Evolutionary conservation across 2,329 filamentous ascomycete genomes (phyloP).

Genomic region (Xylaria polymorpha): DNA sequence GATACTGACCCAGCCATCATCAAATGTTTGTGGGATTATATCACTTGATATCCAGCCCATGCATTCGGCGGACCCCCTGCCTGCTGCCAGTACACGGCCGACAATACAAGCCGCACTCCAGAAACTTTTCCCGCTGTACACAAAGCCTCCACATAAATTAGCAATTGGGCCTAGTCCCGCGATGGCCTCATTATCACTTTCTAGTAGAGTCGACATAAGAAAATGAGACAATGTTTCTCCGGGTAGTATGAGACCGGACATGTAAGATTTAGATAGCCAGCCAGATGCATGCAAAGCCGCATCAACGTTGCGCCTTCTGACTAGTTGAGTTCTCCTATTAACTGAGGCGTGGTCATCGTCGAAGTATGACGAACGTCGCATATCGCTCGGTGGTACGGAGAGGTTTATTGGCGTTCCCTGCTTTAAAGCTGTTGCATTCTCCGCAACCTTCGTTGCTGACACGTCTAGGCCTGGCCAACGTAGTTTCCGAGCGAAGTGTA

Average conservation of each 20-base stretch:
- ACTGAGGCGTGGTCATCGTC: constrained; percentile 46
- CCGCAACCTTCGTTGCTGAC: constrained; percentile 61
- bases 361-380: constrained; percentile 61
- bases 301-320: constrained; percentile 65
- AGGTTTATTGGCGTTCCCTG: constrained; percentile 57
- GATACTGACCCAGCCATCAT: constrained; percentile 70
- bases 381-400: constrained; percentile 53
- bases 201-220: constrained; percentile 73
- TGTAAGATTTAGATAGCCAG: constrained; percentile 75
- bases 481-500: constrained; percentile 72
- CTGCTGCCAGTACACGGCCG: constrained; percentile 72
- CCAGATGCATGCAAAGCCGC: constrained; percentile 69
- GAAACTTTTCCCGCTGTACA: constrained; percentile 72
- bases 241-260: constrained; percentile 73
- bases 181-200: constrained; percentile 71
- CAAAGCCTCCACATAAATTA: constrained; percentile 72
- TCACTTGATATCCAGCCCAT: constrained; percentile 76
- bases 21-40: constrained; percentile 62
- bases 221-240: constrained; percentile 72
- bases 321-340: constrained; percentile 51
- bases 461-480: constrained; percentile 71
- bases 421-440: constrained; percentile 59
- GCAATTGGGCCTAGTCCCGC: constrained; percentile 68
- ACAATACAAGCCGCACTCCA: constrained; percentile 76
- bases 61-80: constrained; percentile 70